Evolutionary conservation across 1,284 basidiomycete species (phyloP).

Genomic region (Coniferiporia sulphurascens): DNA sequence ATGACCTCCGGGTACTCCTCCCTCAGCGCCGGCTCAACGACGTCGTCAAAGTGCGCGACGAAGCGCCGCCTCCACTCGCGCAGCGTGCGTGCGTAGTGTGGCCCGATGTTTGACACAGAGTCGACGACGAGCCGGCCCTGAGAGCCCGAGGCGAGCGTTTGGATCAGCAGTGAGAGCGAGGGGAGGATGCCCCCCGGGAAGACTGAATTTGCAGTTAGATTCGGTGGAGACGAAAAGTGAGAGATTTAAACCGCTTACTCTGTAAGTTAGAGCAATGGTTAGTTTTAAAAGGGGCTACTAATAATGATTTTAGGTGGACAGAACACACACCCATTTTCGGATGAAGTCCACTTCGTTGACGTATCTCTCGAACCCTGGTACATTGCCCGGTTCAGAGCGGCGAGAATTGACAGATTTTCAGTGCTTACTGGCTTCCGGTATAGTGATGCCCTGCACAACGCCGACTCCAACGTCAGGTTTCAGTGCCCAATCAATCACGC

Average conservation of each 20-base stretch:
- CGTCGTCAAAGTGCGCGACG: conserved; percentile 54
- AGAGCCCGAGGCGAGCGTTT: conserved; percentile 52
- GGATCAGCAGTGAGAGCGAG: conserved; percentile 57
- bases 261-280: conserved; percentile 6
- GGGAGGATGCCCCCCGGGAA: conserved; percentile 80
- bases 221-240: conserved; percentile 2
- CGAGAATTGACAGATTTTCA: not conserved
- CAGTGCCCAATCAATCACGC: conserved; percentile 64
- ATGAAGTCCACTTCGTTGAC: conserved; percentile 70
- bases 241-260: conserved; percentile 23
- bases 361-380: conserved; percentile 51
- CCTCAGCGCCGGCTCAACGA: conserved; percentile 58
- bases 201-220: conserved; percentile 34
- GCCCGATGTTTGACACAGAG: conserved; percentile 74
- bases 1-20: conserved; percentile 58
- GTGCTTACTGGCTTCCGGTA: conserved; percentile 66
- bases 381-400: not conserved
- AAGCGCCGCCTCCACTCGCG: conserved; percentile 77
- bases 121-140: conserved; percentile 62
- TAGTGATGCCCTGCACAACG: conserved; percentile 75
- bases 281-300: conserved; percentile 2
- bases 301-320: not conserved
- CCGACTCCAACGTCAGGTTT: conserved; percentile 59
- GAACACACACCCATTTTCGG: conserved; percentile 61
- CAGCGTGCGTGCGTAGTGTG: conserved; percentile 78